Conservation (phyloP, 805 yeast species). For the Spencermartinsiella europaea region DNA sequence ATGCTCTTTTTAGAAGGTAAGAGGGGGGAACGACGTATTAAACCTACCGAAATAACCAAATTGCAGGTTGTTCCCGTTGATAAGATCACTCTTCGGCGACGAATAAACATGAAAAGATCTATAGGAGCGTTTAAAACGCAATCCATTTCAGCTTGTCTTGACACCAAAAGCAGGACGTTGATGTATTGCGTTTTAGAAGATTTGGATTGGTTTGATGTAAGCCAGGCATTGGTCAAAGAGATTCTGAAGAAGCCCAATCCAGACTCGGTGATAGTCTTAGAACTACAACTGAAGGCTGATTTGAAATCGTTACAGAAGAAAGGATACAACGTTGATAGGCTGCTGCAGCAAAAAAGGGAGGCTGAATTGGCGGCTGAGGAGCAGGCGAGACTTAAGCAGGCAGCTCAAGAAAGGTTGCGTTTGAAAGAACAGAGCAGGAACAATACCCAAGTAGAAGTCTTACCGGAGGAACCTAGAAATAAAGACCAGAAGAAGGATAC, state of each 20-base stretch:
- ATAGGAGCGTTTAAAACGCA: slow-evolving; percentile 21
- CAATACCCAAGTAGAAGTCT: neutral
- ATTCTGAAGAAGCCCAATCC: slow-evolving; percentile 32
- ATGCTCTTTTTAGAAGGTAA: slow-evolving; percentile 31
- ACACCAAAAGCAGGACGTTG: slow-evolving; percentile 3
- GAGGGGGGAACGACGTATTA: slow-evolving; percentile 10
- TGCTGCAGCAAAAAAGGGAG: slow-evolving; percentile 25
- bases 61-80: slow-evolving; percentile 24
- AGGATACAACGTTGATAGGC: slow-evolving; percentile 35
- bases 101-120: slow-evolving; percentile 12
- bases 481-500: neutral
- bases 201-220: slow-evolving; percentile 36
- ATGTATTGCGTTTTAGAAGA: slow-evolving; percentile 18
- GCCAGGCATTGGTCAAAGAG: slow-evolving; percentile 28
- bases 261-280: slow-evolving; percentile 35
- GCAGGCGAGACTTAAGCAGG: slow-evolving; percentile 11
- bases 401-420: slow-evolving; percentile 2
- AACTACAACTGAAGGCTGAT: slow-evolving; percentile 30
- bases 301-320: slow-evolving; percentile 30
- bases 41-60: slow-evolving; percentile 11
- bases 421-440: slow-evolving; percentile 10
- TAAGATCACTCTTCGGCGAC: slow-evolving; percentile 23
- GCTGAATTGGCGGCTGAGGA: slow-evolving; percentile 17
- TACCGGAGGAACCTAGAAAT: neutral
- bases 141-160: slow-evolving; percentile 21